Conservation (phyloP, 2,329 filamentous ascomycete species). For the Scedosporium dehoogii region DNA sequence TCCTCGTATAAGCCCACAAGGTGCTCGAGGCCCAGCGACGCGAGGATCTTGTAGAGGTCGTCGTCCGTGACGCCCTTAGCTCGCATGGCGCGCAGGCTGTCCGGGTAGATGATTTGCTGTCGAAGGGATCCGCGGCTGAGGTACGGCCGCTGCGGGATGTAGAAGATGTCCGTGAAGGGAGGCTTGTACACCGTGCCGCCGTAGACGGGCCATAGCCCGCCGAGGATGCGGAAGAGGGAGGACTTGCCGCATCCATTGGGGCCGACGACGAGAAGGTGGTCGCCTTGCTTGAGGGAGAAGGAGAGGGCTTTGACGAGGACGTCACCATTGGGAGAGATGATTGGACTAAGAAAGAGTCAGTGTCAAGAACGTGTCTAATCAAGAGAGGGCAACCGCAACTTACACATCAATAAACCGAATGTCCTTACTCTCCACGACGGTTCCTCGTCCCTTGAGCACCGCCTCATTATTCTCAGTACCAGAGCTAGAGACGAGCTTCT, state of each 20-base stretch:
- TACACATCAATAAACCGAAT: conserved; percentile 79
- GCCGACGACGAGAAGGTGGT: conserved; percentile 88
- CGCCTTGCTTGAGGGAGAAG: conserved; percentile 76
- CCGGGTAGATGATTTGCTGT: conserved; percentile 95
- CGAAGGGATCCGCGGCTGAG: conserved; percentile 84
- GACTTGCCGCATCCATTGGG: conserved; percentile 98
- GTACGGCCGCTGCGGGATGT: conserved; percentile 94
- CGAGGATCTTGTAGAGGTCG: conserved; percentile 68
- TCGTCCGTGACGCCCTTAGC: conserved; percentile 72
- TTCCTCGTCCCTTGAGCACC: conserved; percentile 72
- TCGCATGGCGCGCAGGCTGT: conserved; percentile 78
- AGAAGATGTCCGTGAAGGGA: conserved; percentile 88
- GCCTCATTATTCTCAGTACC: conserved; percentile 72
- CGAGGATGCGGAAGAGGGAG: conserved; percentile 89
- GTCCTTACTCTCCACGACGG: conserved; percentile 68
- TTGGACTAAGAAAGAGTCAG: conserved; percentile 44
- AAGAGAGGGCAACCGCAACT: conserved; percentile 17
- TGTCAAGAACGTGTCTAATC: not conserved
- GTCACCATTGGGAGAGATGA: conserved; percentile 94
- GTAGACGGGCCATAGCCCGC: conserved; percentile 95
- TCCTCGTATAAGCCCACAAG: conserved; percentile 66
- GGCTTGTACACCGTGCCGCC: conserved; percentile 90
- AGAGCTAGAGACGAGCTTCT: conserved; percentile 87
- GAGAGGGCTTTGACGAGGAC: conserved; percentile 78
- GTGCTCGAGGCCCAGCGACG: conserved; percentile 70